A percentile compares a stretch with the other conserved stretches of the same genome.
These are phyloP conservation scores for Trichoderma koningiopsis DNA, from an alignment of 2,329 filamentous ascomycete genomes.

Conservation along the genomic window DNA sequence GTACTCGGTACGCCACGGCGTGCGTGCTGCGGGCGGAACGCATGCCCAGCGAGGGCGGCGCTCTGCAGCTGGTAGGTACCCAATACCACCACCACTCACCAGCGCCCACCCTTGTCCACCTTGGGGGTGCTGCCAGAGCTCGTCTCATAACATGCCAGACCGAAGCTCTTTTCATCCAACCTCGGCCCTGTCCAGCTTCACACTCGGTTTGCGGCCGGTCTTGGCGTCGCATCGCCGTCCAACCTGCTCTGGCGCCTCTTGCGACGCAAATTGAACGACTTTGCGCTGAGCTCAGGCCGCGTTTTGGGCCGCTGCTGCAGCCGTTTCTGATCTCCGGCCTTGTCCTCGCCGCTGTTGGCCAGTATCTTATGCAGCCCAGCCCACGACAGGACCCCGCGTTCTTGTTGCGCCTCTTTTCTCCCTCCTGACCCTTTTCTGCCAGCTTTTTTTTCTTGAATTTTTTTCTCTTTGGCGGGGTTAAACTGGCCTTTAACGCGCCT, in stretches of 20 bases:
- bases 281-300: constrained; percentile 23
- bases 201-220: constrained; percentile 4
- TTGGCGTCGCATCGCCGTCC: constrained; percentile 17
- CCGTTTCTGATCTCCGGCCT: constrained; percentile 16
- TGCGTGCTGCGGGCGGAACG: not conserved
- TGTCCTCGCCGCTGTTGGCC: constrained; percentile 6
- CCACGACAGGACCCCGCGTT: constrained; percentile 23
- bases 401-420: constrained; percentile 17
- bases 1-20: not conserved
- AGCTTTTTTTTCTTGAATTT: constrained; percentile 22
- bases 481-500: constrained; percentile 21
- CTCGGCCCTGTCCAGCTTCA: constrained; percentile 12
- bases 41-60: constrained; percentile 4
- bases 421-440: not conserved
- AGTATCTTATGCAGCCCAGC: not conserved
- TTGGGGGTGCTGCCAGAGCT: constrained; percentile 1
- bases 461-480: constrained; percentile 24
- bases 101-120: constrained; percentile 13
- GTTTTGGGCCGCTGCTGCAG: constrained; percentile 24
- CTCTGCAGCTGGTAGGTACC: constrained; percentile 3
- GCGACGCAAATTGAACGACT: constrained; percentile 24
- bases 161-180: constrained; percentile 21
- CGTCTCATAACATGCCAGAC: constrained; percentile 13
- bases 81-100: not conserved
- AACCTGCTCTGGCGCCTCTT: constrained; percentile 10